Conservation (phyloP, 495 filamentous ascomycete species). For the Penicillium odoratum region DNA sequence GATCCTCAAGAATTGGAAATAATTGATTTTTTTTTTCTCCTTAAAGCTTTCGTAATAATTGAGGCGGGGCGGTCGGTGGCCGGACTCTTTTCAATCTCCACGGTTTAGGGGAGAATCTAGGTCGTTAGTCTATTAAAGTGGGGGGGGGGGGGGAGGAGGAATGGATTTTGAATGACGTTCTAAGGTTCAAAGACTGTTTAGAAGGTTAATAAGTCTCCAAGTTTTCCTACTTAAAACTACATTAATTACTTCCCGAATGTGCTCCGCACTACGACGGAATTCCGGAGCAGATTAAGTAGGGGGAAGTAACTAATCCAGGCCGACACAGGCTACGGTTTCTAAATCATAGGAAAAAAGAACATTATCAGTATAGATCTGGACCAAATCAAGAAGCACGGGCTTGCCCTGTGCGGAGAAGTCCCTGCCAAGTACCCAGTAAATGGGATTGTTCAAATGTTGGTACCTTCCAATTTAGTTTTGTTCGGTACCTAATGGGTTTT, state of each 20-base stretch:
- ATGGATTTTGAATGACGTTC: not conserved
- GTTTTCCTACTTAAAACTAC: not conserved
- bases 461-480: not conserved
- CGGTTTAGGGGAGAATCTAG: conserved; percentile 16
- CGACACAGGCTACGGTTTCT: not conserved
- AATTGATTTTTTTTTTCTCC: conserved; percentile 5
- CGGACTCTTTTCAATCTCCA: conserved; percentile 19
- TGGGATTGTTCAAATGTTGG: conserved; percentile 11
- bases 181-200: not conserved
- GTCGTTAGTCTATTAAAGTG: conserved; percentile 14
- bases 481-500: conserved; percentile 1
- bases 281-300: not conserved
- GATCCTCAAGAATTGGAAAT: not conserved
- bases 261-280: not conserved
- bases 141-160: conserved; percentile 4
- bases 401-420: conserved; percentile 6
- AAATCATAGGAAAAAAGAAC: not conserved
- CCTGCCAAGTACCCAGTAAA: conserved; percentile 7
- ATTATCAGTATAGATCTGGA: conserved; percentile 5
- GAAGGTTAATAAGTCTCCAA: not conserved
- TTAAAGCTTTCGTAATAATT: conserved; percentile 6
- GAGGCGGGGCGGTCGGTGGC: conserved; percentile 21
- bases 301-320: not conserved
- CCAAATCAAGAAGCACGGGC: conserved; percentile 4
- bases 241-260: not conserved